These are phyloP conservation scores for Taphrina sp. DNA, from an alignment of 1,139 yeast genomes.

Conservation along the genomic window DNA sequence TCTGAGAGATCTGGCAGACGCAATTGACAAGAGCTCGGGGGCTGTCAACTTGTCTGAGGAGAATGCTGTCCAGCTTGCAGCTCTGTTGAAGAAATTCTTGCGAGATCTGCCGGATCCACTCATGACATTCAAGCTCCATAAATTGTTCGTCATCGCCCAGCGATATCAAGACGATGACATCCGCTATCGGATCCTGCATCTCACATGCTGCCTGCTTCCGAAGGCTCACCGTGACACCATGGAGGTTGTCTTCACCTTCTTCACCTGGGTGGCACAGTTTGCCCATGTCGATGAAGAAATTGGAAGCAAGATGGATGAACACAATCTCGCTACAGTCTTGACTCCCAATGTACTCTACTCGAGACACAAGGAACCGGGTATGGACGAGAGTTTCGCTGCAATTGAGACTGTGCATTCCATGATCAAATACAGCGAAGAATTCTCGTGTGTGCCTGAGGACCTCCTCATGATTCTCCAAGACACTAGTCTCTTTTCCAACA, in stretches of 20 bases:
- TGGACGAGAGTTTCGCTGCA: constrained; percentile 83
- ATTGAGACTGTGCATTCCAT: constrained; percentile 86
- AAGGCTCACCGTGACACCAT: constrained; percentile 76
- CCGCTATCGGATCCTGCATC: constrained; percentile 60
- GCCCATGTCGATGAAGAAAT: constrained; percentile 75
- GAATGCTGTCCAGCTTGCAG: constrained; percentile 90
- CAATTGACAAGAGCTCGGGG: constrained; percentile 71
- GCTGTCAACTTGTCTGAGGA: constrained; percentile 74
- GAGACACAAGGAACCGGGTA: constrained; percentile 49
- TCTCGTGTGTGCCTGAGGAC: constrained; percentile 69
- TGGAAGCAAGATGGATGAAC: constrained; percentile 96
- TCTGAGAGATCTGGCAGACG: constrained; percentile 69
- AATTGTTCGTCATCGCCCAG: constrained; percentile 78
- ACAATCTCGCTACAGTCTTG: constrained; percentile 90
- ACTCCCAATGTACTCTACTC: constrained; percentile 84
- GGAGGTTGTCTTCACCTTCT: constrained; percentile 80
- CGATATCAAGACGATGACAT: constrained; percentile 51
- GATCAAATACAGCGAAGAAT: constrained; percentile 78
- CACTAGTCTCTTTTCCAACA: constrained; percentile 39
- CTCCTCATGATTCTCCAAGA: constrained; percentile 45
- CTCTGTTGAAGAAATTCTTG: constrained; percentile 83
- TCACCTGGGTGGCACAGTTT: constrained; percentile 95
- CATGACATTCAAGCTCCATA: constrained; percentile 71
- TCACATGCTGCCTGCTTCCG: constrained; percentile 79
- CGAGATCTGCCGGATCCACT: constrained; percentile 92